These are phyloP conservation scores for Nematocida sp. DNA, from an alignment of 371 early-diverging fungal species.

Conservation along the genomic window DNA sequence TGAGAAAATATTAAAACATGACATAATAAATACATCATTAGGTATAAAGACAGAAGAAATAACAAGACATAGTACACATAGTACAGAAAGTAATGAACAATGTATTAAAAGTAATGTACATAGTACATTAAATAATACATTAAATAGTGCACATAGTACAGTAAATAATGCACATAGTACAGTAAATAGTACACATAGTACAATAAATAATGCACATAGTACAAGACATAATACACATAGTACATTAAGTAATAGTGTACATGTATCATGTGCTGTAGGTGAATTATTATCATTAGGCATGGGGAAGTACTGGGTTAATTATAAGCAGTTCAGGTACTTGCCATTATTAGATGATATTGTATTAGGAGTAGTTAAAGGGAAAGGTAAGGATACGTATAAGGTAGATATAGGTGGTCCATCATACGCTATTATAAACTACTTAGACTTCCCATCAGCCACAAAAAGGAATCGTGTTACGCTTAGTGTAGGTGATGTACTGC, in stretches of 20 bases:
- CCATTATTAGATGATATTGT: slow-evolving; percentile 66
- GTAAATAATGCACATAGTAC: too few species aligned
- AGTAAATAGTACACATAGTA: too few species aligned
- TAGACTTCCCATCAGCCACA: slow-evolving; percentile 68
- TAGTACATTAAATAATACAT: too few species aligned
- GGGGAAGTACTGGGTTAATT: slow-evolving; percentile 49
- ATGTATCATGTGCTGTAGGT: slow-evolving; percentile 11
- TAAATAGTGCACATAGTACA: too few species aligned
- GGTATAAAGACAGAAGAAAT: slow-evolving; percentile 3
- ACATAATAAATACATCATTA: slow-evolving; percentile 6
- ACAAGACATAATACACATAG: too few species aligned
- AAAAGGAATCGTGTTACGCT: slow-evolving; percentile 69
- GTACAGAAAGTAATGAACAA: too few species aligned
- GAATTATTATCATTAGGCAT: slow-evolving; percentile 24
- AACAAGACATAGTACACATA: too few species aligned
- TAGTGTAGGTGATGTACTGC: slow-evolving; percentile 56
- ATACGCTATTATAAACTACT: slow-evolving; percentile 59
- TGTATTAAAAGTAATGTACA: too few species aligned
- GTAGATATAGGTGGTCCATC: slow-evolving; percentile 53
- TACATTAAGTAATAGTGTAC: too few species aligned
- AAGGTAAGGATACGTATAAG: slow-evolving; percentile 61
- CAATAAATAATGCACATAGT: too few species aligned
- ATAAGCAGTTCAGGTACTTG: slow-evolving; percentile 46
- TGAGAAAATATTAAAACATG: neutral
- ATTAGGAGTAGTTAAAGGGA: slow-evolving; percentile 63